Evolutionary conservation across 1,284 basidiomycete species (phyloP).

Genomic region (Naganishia cerealis): DNA sequence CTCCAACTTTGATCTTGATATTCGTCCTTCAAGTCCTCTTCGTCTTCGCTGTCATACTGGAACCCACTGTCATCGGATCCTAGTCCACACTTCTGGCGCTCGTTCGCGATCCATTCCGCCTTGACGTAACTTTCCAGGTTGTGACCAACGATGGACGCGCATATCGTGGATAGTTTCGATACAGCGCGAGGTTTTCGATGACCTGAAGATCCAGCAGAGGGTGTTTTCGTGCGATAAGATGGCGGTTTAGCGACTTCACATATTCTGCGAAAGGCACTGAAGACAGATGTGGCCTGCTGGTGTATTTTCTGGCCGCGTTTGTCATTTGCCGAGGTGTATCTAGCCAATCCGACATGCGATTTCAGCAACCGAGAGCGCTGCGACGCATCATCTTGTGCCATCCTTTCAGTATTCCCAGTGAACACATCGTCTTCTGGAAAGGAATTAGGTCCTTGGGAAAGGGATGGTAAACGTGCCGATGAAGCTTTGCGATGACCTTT

Average conservation of each 20-base stretch:
- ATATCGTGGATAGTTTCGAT: conserved; percentile 14
- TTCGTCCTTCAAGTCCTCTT: conserved; percentile 5
- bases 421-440: conserved; percentile 6
- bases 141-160: conserved; percentile 14
- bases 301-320: conserved; percentile 1
- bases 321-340: conserved; percentile 3
- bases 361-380: background rate
- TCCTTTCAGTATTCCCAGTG: background rate
- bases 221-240: background rate
- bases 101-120: conserved; percentile 19
- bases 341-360: conserved; percentile 13
- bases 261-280: conserved; percentile 20
- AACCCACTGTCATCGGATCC: conserved; percentile 12
- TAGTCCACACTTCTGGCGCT: conserved; percentile 16
- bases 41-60: conserved; percentile 2
- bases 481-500: conserved; percentile 2
- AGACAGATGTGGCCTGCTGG: conserved; percentile 17
- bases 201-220: background rate
- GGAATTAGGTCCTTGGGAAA: background rate
- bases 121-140: conserved; percentile 24
- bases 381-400: too few species aligned
- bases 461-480: background rate
- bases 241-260: conserved; percentile 20
- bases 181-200: conserved; percentile 1
- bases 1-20: conserved; percentile 26